phyloP scores from a whole-genome alignment of 129 eudicot species.

The Lactuca sativa region DNA sequence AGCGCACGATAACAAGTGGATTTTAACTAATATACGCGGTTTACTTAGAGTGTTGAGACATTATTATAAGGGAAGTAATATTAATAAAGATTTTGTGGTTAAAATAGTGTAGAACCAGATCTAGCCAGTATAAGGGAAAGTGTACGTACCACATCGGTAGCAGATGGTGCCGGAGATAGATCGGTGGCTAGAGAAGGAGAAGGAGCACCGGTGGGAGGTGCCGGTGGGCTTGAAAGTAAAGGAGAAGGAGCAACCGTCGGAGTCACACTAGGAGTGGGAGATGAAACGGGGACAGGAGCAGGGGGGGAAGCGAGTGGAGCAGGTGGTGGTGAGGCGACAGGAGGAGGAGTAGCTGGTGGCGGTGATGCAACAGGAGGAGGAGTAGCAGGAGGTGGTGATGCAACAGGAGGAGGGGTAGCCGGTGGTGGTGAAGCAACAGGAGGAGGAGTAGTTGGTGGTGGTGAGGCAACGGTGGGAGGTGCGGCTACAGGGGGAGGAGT shows the following conservation, averaged over 20 bases:
- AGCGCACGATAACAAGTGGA: constrained; percentile 20
- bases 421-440: constrained; percentile 36
- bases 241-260: constrained; percentile 48
- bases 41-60: not conserved
- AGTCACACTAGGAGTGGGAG: constrained; percentile 33
- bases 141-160: constrained; percentile 53
- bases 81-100: not conserved
- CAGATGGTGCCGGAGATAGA: constrained; percentile 57
- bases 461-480: constrained; percentile 31
- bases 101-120: constrained; percentile 16
- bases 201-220: constrained; percentile 68
- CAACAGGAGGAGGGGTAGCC: constrained; percentile 35
- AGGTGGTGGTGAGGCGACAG: constrained; percentile 29
- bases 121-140: not conserved
- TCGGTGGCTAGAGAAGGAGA: constrained; percentile 38
- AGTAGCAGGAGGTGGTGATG: constrained; percentile 40
- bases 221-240: constrained; percentile 51
- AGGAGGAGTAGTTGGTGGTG: constrained; percentile 45
- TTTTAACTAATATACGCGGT: constrained; percentile 15
- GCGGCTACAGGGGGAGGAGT: constrained; percentile 43
- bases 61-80: not conserved
- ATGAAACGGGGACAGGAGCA: constrained; percentile 31
- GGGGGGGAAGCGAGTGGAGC: constrained; percentile 38
- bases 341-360: constrained; percentile 33
- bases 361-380: constrained; percentile 41